Conservation (phyloP, 352 stramenopile genomes). For the Globisporangium orthogonon region DNA sequence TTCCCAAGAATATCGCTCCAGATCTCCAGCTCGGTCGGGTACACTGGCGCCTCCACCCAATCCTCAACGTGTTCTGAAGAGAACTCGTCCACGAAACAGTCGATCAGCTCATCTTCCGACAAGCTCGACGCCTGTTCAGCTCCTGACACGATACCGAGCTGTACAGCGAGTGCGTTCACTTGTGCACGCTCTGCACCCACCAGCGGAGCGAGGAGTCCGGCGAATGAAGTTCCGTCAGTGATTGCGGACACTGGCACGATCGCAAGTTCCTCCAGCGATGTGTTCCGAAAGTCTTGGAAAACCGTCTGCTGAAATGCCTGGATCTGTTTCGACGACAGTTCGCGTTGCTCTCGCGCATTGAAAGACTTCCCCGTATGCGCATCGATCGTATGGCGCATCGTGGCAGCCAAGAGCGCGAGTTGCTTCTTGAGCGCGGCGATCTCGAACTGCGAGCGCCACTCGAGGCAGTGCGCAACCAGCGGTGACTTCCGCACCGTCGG, state of each 20-base stretch:
- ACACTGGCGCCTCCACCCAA: constrained; percentile 28
- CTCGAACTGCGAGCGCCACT: constrained; percentile 30
- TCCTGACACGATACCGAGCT: constrained; percentile 42
- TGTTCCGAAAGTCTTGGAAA: constrained; percentile 41
- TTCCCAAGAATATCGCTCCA: constrained; percentile 61
- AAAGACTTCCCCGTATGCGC: constrained; percentile 73
- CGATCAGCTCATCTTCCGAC: constrained; percentile 36
- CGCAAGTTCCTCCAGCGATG: constrained; percentile 46
- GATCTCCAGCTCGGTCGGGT: constrained; percentile 87
- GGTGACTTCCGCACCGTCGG: constrained; percentile 28
- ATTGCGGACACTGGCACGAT: constrained; percentile 53
- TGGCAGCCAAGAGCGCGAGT: constrained; percentile 57
- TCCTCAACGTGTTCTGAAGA: constrained; percentile 22
- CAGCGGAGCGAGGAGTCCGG: constrained; percentile 30
- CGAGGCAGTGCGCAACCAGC: constrained; percentile 30
- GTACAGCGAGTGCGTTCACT: constrained; percentile 30
- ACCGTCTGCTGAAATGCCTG: constrained; percentile 65
- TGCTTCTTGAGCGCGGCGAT: constrained; percentile 48
- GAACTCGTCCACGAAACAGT: constrained; percentile 56
- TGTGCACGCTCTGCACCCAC: constrained; percentile 22
- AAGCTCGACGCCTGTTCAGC: constrained; percentile 22
- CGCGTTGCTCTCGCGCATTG: constrained; percentile 37
- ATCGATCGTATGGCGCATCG: constrained; percentile 77
- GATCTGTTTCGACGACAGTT: constrained; percentile 40
- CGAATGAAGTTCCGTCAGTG: constrained; percentile 31